These are phyloP conservation scores for Alternaria gaisen DNA, from an alignment of 2,329 filamentous ascomycete genomes.

Conservation along the genomic window DNA sequence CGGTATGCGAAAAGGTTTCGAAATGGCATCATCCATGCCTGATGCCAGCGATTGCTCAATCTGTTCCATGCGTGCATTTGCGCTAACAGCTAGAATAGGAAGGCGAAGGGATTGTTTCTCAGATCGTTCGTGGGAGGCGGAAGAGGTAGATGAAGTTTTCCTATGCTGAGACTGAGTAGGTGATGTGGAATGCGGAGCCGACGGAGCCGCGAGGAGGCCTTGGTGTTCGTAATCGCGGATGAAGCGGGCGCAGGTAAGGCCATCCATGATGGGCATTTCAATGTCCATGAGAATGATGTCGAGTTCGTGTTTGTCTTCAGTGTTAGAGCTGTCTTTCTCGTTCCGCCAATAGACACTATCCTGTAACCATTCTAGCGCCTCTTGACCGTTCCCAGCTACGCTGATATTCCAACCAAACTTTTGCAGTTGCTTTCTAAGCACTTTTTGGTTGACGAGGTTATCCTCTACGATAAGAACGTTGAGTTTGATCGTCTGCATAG, in stretches of 20 bases:
- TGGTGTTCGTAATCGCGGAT: conserved; percentile 41
- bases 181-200: not conserved
- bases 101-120: conserved; percentile 19
- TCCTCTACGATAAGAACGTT: conserved; percentile 50
- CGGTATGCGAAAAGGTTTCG: conserved; percentile 37
- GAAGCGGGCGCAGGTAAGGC: conserved; percentile 37
- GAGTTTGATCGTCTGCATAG: conserved; percentile 29
- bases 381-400: conserved; percentile 51
- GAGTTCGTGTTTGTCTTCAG: conserved; percentile 16
- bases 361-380: conserved; percentile 50
- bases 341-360: conserved; percentile 37
- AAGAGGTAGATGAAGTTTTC: not conserved
- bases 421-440: conserved; percentile 51
- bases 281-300: conserved; percentile 47
- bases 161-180: conserved; percentile 3
- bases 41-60: conserved; percentile 38
- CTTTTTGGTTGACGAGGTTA: conserved; percentile 54
- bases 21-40: conserved; percentile 45
- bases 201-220: conserved; percentile 26
- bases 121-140: not conserved
- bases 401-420: conserved; percentile 48
- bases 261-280: conserved; percentile 49
- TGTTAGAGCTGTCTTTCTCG: not conserved
- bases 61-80: conserved; percentile 48
- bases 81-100: conserved; percentile 47